A percentile compares a stretch with the other conserved stretches of the same genome.
Evolutionary conservation across 331 rosid genomes (phyloP).

Genomic region (Stylosanthes scabra): DNA sequence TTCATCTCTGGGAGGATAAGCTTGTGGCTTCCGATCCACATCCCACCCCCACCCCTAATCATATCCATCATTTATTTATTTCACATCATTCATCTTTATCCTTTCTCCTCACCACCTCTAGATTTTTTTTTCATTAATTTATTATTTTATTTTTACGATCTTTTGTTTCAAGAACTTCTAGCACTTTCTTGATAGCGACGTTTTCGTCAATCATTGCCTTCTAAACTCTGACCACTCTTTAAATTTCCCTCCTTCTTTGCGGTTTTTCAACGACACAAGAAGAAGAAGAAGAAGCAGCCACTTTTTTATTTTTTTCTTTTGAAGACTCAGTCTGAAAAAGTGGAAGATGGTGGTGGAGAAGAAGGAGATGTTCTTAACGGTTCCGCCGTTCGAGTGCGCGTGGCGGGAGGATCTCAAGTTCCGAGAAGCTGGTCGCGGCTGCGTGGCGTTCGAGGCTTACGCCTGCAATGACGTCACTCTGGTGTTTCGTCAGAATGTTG

Average conservation of each 20-base stretch:
- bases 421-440: slow-evolving; percentile 91
- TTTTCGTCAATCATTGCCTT: background rate
- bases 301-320: too few relatives aligned
- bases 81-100: background rate
- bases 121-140: background rate
- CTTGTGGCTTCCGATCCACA: slow-evolving; percentile 25
- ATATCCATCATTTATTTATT: background rate
- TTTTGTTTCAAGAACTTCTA: too few relatives aligned
- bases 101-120: background rate
- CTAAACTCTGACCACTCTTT: too few relatives aligned
- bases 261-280: too few relatives aligned
- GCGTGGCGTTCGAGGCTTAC: slow-evolving; percentile 90
- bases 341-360: slow-evolving; percentile 54
- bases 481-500: slow-evolving; percentile 89
- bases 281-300: too few relatives aligned
- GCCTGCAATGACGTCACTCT: slow-evolving; percentile 91
- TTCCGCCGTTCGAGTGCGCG: slow-evolving; percentile 94
- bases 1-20: slow-evolving; percentile 38
- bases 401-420: slow-evolving; percentile 92
- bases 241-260: background rate
- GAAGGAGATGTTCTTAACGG: slow-evolving; percentile 71
- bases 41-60: background rate
- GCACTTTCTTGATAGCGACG: too few relatives aligned
- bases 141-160: too few relatives aligned
- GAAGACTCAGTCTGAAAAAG: too few relatives aligned